Base-by-base conservation (phyloP, 192 early-diverging fungal genomes). In the Entophlyctis luteolus region DNA sequence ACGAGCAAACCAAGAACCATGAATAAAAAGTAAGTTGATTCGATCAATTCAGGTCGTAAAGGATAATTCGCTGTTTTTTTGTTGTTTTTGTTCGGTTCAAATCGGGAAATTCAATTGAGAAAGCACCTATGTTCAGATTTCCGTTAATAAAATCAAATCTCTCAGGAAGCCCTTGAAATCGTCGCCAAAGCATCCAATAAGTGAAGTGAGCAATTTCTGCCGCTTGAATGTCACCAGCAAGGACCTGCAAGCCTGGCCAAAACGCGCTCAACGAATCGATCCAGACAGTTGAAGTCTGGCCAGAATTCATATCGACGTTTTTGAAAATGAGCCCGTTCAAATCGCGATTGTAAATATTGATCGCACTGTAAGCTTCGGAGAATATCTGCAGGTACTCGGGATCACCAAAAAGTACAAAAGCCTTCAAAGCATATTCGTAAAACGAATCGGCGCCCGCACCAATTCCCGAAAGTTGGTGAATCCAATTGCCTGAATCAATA, bases 391-490 rank as follows among this genome's bases (percentile, higher is more conserved):
- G 68, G 59, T 94, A 96, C 36, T 87, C 80, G 2, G 58, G 31
- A 55, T 93, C 92, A 14, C 89, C 93, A 84, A 97, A 94, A 12
- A 94, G 82, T 2, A 96, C 76, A 65, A 93, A 88, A 5, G 88
- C 83, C 73, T 98, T 98, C 20, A 96, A 70, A 27, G 95, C 73
- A 65, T 98, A 98, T 77, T 80, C 93, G 71, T 88, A 95, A 35
- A 93, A 87, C 8, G 92, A 94, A 75, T 98, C 96, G 12, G 90
- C 84, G 39, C 94, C 96, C 5, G 94, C 93, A 29, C 96, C 90
- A 4, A 93, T 86, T 18, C 90, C 86, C 16, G 91, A 79, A 33
- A 87, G 80, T 18, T 75, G 63, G 31, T 89, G 79, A 33, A 87
- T 76, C 95, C 91, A 95, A 56, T 89, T 68, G 25, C 82, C 86